These are phyloP conservation scores for Botryosphaeria agaves DNA, from an alignment of 2,329 filamentous ascomycete species.

Conservation along the genomic window DNA sequence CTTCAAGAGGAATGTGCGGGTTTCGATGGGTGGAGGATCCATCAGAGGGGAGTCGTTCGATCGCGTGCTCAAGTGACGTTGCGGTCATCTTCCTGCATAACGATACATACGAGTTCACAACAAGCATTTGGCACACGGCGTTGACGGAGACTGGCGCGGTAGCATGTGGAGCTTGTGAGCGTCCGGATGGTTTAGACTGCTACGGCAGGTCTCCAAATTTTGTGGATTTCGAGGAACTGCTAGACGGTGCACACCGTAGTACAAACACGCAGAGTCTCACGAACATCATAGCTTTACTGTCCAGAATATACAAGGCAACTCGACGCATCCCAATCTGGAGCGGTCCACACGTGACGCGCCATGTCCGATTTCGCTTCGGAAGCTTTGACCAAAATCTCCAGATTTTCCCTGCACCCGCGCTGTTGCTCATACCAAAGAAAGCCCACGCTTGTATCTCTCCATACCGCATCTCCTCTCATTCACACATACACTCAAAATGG, in stretches of 20 bases:
- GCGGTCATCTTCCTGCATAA: not conserved
- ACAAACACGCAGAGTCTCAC: too few relatives aligned
- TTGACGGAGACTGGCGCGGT: too few relatives aligned
- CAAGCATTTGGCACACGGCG: too few relatives aligned
- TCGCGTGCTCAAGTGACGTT: conserved; percentile 49
- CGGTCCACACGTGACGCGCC: not conserved
- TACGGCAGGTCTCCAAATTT: too few relatives aligned
- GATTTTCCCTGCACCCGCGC: not conserved
- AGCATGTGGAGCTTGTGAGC: too few relatives aligned
- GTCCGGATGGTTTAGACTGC: too few relatives aligned
- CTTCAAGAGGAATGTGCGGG: conserved; percentile 82
- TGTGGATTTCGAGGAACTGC: too few relatives aligned
- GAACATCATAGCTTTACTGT: too few relatives aligned
- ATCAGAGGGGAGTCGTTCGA: conserved; percentile 64
- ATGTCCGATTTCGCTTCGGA: not conserved
- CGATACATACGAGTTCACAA: too few relatives aligned
- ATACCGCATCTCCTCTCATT: conserved; percentile 13
- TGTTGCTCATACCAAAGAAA: not conserved
- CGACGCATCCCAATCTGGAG: too few relatives aligned
- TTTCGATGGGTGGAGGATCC: conserved; percentile 62
- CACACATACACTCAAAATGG: conserved; percentile 42
- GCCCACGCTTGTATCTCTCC: conserved; percentile 7
- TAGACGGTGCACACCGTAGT: too few relatives aligned
- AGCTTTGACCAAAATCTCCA: not conserved
- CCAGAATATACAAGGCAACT: too few relatives aligned